Conservation (phyloP, 164 flowering plant genomes). For the Macadamia integrifolia region DNA sequence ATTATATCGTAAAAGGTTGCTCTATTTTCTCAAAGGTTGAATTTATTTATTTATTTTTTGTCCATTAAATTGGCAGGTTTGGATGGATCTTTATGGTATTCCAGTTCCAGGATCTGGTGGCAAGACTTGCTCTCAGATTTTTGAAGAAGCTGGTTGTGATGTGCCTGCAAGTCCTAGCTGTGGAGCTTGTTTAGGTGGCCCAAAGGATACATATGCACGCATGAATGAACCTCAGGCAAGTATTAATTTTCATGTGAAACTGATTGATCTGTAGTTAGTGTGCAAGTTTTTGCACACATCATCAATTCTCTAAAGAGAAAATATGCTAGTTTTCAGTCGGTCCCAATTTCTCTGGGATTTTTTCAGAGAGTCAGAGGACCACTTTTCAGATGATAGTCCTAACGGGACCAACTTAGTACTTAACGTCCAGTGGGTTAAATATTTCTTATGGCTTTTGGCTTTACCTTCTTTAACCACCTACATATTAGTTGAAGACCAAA, state of each 20-base stretch:
- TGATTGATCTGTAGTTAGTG: too few species aligned
- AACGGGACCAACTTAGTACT: neutral
- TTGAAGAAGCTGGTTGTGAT: constrained; percentile 99
- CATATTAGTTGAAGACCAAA: too few species aligned
- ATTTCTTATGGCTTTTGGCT: too few species aligned
- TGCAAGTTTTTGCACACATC: too few species aligned
- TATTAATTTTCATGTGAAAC: constrained; percentile 4
- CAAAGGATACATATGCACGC: constrained; percentile 97
- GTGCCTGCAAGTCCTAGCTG: constrained; percentile 94
- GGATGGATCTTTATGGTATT: constrained; percentile 88
- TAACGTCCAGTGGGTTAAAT: too few species aligned
- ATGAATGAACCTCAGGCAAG: constrained; percentile 88
- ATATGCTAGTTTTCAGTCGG: too few species aligned
- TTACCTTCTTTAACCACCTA: too few species aligned
- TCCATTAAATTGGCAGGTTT: constrained; percentile 48
- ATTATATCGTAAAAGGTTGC: neutral
- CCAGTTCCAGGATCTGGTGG: constrained; percentile 96
- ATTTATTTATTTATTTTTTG: neutral
- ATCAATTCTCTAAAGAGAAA: too few species aligned
- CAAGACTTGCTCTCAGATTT: constrained; percentile 96
- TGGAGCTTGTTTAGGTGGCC: constrained; percentile 99
- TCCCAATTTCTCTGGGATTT: too few species aligned
- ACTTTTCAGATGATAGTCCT: neutral
- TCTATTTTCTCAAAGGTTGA: neutral
- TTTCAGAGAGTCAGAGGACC: too few species aligned